Base-by-base conservation (phyloP, 345 rosid species). In the Acer negundo region DNA sequence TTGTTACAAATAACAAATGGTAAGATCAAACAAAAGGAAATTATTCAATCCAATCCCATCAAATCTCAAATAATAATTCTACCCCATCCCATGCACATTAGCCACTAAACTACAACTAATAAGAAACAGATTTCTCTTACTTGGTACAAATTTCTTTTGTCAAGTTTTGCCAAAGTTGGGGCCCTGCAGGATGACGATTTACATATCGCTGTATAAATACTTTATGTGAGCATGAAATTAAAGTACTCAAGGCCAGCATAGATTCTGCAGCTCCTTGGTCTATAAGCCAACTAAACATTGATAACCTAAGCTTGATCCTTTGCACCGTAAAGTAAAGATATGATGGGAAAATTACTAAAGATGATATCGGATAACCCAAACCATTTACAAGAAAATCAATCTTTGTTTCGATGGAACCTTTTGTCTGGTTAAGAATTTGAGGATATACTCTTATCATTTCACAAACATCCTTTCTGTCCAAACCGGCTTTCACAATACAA, bases 261-360 rank as follows among this genome's bases (percentile, higher is more conserved):
- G 84, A 82, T 42, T 70, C 74, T 9, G 61, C 85, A 31, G 82
- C 75, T 35, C 86, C 90, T 72, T 84, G 80, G 72, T 86, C 84
- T 79, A 74, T 85, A 76, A 92, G 86, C 98, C 98, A 92, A 79
- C 75, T 74, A 81, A 86, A 90, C 96, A 92, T 91, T 42, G 83
- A 73, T 71, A 87, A 67, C 75, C 96, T 86, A 65, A 89, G 82
- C 77, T 87, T 82, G 75, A 87, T 82, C 82, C 96, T 89, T 79
- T 79, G 75, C 42, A 73, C 72, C 15, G 85, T 84, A 73, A 86
- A 89, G 77, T 61, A 49, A 65, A 94, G 82, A 84, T 80, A 90
- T 7, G 90, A 80, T 0, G 97, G 97, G 72, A 87, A 92, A 40
- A 61, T 61, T 4, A 83, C 76, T 51, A 94, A 76, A 24, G 80